Evolutionary conservation across 2,329 filamentous ascomycete genomes (phyloP).

Genomic region (Bipolaris cookei): DNA sequence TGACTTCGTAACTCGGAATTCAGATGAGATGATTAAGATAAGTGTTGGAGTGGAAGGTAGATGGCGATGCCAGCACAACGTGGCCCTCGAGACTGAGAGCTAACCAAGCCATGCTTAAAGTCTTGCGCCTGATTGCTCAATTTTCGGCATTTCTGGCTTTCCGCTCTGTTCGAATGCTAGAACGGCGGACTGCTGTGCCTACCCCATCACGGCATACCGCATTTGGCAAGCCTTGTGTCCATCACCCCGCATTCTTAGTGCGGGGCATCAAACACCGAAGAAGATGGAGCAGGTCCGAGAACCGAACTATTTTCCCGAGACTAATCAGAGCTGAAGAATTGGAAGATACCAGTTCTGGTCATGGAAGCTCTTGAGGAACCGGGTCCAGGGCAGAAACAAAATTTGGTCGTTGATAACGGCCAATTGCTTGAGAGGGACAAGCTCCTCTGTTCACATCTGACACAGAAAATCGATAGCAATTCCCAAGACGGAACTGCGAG

Average conservation of each 20-base stretch:
- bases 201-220: conserved; percentile 24
- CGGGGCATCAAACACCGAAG: conserved; percentile 21
- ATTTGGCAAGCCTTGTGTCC: conserved; percentile 26
- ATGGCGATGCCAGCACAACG: not conserved
- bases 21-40: conserved; percentile 1
- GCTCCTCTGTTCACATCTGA: too few relatives aligned
- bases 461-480: not conserved
- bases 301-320: not conserved
- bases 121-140: conserved; percentile 4
- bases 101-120: not conserved
- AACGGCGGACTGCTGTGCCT: conserved; percentile 16
- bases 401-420: not conserved
- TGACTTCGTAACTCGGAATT: not conserved
- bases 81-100: not conserved
- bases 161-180: conserved; percentile 8
- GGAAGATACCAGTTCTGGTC: not conserved
- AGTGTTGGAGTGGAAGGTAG: conserved; percentile 1
- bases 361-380: not conserved
- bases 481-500: too few relatives aligned
- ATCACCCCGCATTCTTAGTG: conserved; percentile 32
- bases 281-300: not conserved
- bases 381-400: not conserved
- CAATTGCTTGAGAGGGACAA: not conserved
- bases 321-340: not conserved
- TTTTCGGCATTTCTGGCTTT: not conserved